Evolutionary conservation across 805 yeast species (phyloP), one percentile per base, ranked within the genome.

Genomic region (Blastobotrys parvus): DNA sequence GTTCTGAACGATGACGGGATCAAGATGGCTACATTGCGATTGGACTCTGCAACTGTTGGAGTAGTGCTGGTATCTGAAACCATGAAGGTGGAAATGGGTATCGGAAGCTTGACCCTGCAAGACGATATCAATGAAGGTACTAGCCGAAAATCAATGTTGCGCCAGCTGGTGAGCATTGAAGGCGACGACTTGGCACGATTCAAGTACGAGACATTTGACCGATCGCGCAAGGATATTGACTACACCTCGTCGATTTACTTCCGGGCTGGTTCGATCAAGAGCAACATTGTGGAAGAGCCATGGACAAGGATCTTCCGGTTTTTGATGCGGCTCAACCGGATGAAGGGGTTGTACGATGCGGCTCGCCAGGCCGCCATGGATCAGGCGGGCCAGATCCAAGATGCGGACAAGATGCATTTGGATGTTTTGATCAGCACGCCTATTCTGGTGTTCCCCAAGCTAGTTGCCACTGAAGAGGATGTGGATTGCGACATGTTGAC

Each of bases 331-430:
- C 84, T 94, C 55, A 81, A 78, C 45, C 74, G 74, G 52, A 86
- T 90, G 95, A 92, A 92, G 61, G 76, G 75, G 3, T 70, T 89
- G n/a, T 94, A 84, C 60, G 98, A 92, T 55, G 68, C 74, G 17
- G 94, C 97, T 0, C 74, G 97, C 45, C 86, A 82, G 54, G 85
- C 88, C 8, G 95, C 97, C 0, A 74, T 87, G 51, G 76, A 82
- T 51, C 94, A 85, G 59, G 92, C 92, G 0, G 77, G 68, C 35
- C 78, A 77, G 48, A 52, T 55, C 20, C 69, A 67, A 13, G 73
- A 64, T 40, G 76, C 84, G 0, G 72, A 67, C 38, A 74, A 70
- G 50, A 78, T 88, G 63, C 78, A 79, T 49, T 74, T 89, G 57
- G 83, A 89, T 53, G 62, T 94, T 27, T 61, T 75, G 15, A 69